Percentiles rank a stretch among this genome's conserved stretches.
Conservation (phyloP, 2,329 filamentous ascomycete genomes). For the Penicillium expansum region DNA sequence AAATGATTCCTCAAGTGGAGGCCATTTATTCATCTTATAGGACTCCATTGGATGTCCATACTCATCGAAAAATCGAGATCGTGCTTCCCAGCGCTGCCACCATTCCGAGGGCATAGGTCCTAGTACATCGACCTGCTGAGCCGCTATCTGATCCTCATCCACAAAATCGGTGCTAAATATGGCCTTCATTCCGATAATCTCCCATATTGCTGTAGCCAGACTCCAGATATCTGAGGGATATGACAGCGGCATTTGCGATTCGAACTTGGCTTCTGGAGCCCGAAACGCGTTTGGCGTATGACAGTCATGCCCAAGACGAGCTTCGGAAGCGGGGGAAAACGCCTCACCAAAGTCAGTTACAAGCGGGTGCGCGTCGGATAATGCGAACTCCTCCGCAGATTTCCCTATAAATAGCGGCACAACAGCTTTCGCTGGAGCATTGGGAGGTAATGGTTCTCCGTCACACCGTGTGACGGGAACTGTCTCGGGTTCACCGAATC, state of each 20-base stretch:
- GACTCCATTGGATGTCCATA: constrained; percentile 13
- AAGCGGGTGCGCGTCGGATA: too few relatives aligned
- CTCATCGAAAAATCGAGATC: constrained; percentile 14
- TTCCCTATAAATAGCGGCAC: too few relatives aligned
- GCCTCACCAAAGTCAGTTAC: too few relatives aligned
- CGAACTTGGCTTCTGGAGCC: constrained; percentile 28
- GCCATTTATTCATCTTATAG: constrained; percentile 14
- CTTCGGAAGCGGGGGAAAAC: too few relatives aligned
- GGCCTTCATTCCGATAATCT: constrained; percentile 27
- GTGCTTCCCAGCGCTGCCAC: constrained; percentile 19
- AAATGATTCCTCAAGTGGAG: constrained; percentile 29
- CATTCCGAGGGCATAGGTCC: constrained; percentile 20
- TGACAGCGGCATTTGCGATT: constrained; percentile 15
- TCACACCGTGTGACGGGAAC: too few relatives aligned
- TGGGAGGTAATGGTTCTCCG: too few relatives aligned
- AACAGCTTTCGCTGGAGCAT: too few relatives aligned
- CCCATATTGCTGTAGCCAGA: constrained; percentile 24
- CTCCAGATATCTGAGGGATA: constrained; percentile 30
- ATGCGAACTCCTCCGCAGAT: too few relatives aligned
- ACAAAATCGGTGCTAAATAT: constrained; percentile 21
- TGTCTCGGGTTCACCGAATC: too few relatives aligned
- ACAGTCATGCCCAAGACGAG: too few relatives aligned
- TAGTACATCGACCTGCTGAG: constrained; percentile 24
- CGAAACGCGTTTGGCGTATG: too few relatives aligned
- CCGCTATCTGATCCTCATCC: constrained; percentile 16